Conservation (phyloP, 805 yeast genomes). For the Candida michaelii region DNA sequence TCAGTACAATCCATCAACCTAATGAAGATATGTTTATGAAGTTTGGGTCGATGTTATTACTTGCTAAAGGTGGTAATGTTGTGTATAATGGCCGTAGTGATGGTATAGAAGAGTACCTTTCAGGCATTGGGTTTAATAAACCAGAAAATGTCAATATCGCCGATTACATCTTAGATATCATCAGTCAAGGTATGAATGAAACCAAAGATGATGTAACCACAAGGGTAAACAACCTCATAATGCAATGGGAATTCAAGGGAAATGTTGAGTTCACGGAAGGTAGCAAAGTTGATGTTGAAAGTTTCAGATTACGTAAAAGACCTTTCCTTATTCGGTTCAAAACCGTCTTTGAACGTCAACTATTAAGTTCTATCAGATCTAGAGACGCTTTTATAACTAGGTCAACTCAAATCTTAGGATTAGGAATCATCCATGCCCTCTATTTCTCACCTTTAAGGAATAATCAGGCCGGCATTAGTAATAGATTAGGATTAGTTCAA, state of each 20-base stretch:
- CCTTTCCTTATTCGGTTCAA: slow-evolving; percentile 29
- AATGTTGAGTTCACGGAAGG: slow-evolving; percentile 5
- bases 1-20: slow-evolving; percentile 83
- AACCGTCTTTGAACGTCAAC: slow-evolving; percentile 33
- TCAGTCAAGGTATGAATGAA: slow-evolving; percentile 46
- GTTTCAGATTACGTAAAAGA: slow-evolving; percentile 25
- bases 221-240: slow-evolving; percentile 26
- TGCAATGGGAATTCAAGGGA: slow-evolving; percentile 23
- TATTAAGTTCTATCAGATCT: slow-evolving; percentile 33
- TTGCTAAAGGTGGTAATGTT: slow-evolving; percentile 72
- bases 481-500: slow-evolving; percentile 75
- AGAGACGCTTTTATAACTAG: slow-evolving; percentile 64
- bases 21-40: slow-evolving; percentile 59
- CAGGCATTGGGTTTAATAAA: slow-evolving; percentile 43
- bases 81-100: slow-evolving; percentile 62
- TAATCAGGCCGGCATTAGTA: slow-evolving; percentile 51
- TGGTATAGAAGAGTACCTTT: slow-evolving; percentile 49
- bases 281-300: slow-evolving; percentile 20
- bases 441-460: slow-evolving; percentile 51
- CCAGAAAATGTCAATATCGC: slow-evolving; percentile 69
- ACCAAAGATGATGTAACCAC: slow-evolving; percentile 18
- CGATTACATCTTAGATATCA: slow-evolving; percentile 69
- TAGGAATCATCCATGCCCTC: slow-evolving; percentile 64
- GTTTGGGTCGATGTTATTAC: slow-evolving; percentile 70
- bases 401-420: slow-evolving; percentile 59